Conservation (phyloP, 345 rosid genomes). For the Citrus maxima region DNA sequence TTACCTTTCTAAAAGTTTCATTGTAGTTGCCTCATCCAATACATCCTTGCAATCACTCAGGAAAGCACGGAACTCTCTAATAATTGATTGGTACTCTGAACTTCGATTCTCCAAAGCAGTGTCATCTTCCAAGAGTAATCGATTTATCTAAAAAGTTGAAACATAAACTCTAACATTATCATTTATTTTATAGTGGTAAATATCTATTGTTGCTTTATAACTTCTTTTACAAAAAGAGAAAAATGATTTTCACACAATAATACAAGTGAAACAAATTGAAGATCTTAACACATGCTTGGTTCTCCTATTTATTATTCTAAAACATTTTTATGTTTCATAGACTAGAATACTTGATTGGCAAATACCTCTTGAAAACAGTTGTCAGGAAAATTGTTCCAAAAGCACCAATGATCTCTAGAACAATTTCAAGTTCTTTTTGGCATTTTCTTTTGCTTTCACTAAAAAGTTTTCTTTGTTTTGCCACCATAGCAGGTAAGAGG, state of each 20-base stretch:
- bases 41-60: conserved; percentile 94
- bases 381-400: not conserved
- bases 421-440: not conserved
- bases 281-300: not conserved
- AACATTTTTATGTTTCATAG: not conserved
- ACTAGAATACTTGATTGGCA: not conserved
- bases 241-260: conserved; percentile 6
- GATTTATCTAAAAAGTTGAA: conserved; percentile 57
- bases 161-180: conserved; percentile 4
- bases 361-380: not conserved
- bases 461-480: not conserved
- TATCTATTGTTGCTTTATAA: not conserved
- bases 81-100: conserved; percentile 78
- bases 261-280: conserved; percentile 6
- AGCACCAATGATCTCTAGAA: not conserved
- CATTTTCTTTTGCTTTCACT: not conserved
- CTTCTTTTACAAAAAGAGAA: not conserved
- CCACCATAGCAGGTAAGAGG: not conserved
- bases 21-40: conserved; percentile 96
- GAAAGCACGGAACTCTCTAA: conserved; percentile 92
- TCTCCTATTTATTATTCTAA: not conserved
- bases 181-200: not conserved
- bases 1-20: conserved; percentile 96
- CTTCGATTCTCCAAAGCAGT: conserved; percentile 71
- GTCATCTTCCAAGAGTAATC: conserved; percentile 94